A percentile compares a stretch with the other conserved stretches of the same genome.
Evolutionary conservation across 2,329 filamentous ascomycete genomes (phyloP).

Genomic region (Sporothrix dimorphospora): DNA sequence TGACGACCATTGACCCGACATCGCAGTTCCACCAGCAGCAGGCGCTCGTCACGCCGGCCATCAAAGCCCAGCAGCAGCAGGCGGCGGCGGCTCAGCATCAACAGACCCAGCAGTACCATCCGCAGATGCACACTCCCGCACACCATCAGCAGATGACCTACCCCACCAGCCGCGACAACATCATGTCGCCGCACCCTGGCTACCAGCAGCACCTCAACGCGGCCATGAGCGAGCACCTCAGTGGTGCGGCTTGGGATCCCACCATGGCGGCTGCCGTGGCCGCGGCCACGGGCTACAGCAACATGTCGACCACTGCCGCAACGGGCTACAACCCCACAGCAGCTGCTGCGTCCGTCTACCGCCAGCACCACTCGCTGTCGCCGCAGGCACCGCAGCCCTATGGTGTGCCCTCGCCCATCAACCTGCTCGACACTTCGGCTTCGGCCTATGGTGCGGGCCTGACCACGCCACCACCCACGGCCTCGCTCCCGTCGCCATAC

Average conservation of each 20-base stretch:
- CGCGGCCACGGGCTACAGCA: not conserved
- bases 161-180: constrained; percentile 44
- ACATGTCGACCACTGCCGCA: constrained; percentile 31
- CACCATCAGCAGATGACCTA: constrained; percentile 31
- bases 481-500: constrained; percentile 53
- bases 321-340: constrained; percentile 19
- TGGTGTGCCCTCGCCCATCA: constrained; percentile 35
- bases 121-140: constrained; percentile 13
- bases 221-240: constrained; percentile 62
- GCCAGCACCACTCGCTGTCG: constrained; percentile 30
- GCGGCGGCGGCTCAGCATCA: constrained; percentile 7
- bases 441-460: constrained; percentile 52
- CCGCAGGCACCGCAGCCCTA: constrained; percentile 28
- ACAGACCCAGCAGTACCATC: constrained; percentile 21
- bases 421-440: constrained; percentile 51
- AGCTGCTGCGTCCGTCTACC: constrained; percentile 19
- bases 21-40: constrained; percentile 61
- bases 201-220: constrained; percentile 58
- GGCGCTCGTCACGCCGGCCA: constrained; percentile 41
- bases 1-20: constrained; percentile 63
- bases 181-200: constrained; percentile 58
- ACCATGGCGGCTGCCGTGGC: constrained; percentile 43
- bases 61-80: constrained; percentile 23
- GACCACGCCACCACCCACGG: constrained; percentile 60
- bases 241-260: constrained; percentile 35